A percentile compares a stretch with the other conserved stretches of the same genome.
Conservation (phyloP, 768 basidiomycete genomes). For the Russula virescens region DNA sequence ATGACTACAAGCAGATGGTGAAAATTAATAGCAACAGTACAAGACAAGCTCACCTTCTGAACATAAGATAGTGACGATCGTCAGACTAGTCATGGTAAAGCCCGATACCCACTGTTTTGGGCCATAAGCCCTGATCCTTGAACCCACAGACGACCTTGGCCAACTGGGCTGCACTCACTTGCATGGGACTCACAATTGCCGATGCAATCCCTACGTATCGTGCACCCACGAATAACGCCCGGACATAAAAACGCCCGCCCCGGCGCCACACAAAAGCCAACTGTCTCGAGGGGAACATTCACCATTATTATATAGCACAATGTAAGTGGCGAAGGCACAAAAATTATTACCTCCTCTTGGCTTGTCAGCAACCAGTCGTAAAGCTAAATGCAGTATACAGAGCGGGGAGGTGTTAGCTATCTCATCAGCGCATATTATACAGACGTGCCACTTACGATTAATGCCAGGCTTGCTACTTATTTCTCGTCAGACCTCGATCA, state of each 20-base stretch:
- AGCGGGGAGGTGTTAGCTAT: background rate
- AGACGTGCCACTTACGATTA: conserved; percentile 10
- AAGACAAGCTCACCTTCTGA: conserved; percentile 9
- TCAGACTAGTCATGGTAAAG: no score
- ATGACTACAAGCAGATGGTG: conserved; percentile 22
- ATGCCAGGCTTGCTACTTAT: conserved; percentile 4
- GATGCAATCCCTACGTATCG: conserved; percentile 8
- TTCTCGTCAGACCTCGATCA: no score
- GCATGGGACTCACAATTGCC: background rate
- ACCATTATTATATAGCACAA: background rate
- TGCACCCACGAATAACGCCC: conserved; percentile 2
- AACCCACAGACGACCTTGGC: background rate
- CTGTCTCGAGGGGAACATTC: background rate
- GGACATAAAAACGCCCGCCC: background rate
- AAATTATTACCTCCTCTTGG: background rate
- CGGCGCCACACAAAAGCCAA: conserved; percentile 9
- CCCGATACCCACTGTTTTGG: no score
- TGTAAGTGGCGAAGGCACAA: background rate
- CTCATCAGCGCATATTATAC: background rate
- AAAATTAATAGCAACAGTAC: background rate
- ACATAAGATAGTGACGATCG: background rate
- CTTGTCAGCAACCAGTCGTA: conserved; percentile 14
- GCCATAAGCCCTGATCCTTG: background rate
- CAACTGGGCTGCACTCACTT: background rate
- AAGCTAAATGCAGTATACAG: background rate